A percentile compares a stretch with the other conserved stretches of the same genome.
These are phyloP conservation scores for Linaria vulgaris DNA, from an alignment of 257 asterid species.

Conservation along the genomic window DNA sequence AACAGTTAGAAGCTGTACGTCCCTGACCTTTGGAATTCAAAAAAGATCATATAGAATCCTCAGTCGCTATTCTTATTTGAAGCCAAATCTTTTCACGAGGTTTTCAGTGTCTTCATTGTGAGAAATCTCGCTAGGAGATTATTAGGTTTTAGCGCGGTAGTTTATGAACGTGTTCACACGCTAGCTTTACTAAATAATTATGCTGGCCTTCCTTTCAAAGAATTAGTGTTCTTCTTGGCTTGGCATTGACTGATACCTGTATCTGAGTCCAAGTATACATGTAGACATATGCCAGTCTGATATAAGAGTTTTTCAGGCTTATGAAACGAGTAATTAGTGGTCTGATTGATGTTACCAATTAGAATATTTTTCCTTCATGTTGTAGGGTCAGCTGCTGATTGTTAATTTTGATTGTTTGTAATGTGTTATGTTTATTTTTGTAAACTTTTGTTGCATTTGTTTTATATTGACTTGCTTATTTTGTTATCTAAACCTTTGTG, in stretches of 20 bases:
- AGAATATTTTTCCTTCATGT: background rate
- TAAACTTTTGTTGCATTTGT: background rate
- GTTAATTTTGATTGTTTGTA: background rate
- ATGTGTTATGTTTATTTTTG: conserved; percentile 4
- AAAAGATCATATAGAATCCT: too few relatives aligned
- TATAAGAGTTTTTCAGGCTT: background rate
- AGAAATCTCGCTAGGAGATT: background rate
- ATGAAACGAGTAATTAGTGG: background rate
- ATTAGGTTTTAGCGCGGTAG: background rate
- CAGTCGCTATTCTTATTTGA: too few relatives aligned
- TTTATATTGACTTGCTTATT: conserved; percentile 11
- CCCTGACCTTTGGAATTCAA: too few relatives aligned
- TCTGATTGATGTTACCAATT: background rate
- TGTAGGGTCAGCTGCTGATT: conserved; percentile 17
- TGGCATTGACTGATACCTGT: background rate
- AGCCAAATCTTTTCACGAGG: too few relatives aligned
- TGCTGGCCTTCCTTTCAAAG: too few relatives aligned
- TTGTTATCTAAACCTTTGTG: conserved; percentile 11
- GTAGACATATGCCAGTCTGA: background rate
- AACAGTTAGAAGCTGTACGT: too few relatives aligned
- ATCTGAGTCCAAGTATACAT: background rate
- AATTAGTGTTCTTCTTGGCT: background rate
- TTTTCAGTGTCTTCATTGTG: background rate
- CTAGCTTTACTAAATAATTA: too few relatives aligned
- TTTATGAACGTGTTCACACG: too few relatives aligned